Evolutionary conservation across 2,329 filamentous ascomycete genomes (phyloP).

Genomic region (Venturia oleaginea): DNA sequence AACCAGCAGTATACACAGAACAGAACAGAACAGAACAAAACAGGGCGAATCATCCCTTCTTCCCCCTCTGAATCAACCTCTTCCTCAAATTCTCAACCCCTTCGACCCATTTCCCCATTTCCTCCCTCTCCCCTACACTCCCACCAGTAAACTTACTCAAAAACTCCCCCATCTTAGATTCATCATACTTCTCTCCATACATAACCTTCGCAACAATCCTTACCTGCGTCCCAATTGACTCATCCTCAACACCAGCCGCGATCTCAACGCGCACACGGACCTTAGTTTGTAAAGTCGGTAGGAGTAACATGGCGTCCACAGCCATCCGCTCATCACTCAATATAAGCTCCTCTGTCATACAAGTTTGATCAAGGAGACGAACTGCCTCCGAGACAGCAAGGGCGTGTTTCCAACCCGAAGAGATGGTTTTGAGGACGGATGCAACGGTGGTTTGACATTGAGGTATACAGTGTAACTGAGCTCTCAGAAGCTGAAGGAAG

Average conservation of each 20-base stretch:
- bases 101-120: conserved; percentile 33
- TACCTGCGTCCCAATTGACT: conserved; percentile 39
- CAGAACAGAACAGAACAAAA: not conserved
- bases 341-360: conserved; percentile 55
- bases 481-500: conserved; percentile 63
- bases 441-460: conserved; percentile 50
- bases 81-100: conserved; percentile 35
- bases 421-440: conserved; percentile 51
- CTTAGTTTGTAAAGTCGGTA: conserved; percentile 58
- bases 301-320: conserved; percentile 52
- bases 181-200: conserved; percentile 72
- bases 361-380: conserved; percentile 51
- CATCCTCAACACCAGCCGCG: conserved; percentile 42
- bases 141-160: conserved; percentile 40
- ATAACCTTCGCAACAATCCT: conserved; percentile 48
- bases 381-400: conserved; percentile 51
- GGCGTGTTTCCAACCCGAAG: conserved; percentile 57
- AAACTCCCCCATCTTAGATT: conserved; percentile 66
- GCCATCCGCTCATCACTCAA: conserved; percentile 55
- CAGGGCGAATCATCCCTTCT: conserved; percentile 33
- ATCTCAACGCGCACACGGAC: conserved; percentile 55
- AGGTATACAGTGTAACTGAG: conserved; percentile 53
- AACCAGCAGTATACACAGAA: not conserved
- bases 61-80: conserved; percentile 35
- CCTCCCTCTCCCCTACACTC: conserved; percentile 20